These are phyloP conservation scores for carrot (Daucus carota) DNA, from an alignment of 129 eudicot genomes.

Conservation along the genomic window DNA sequence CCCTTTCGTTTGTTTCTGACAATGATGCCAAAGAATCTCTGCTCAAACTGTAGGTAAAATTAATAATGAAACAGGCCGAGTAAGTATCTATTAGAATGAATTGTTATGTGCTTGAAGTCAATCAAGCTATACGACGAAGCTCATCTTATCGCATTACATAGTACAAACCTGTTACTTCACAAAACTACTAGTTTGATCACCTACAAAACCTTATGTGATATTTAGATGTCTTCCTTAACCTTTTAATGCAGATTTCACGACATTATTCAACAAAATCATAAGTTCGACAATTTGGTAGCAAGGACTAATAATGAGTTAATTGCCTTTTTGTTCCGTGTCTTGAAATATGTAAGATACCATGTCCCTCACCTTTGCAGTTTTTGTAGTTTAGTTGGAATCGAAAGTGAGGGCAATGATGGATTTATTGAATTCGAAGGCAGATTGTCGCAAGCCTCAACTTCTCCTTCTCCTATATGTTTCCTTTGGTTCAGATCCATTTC, in stretches of 20 bases:
- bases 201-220: background rate
- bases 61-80: background rate
- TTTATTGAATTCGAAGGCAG: slow-evolving; percentile 26
- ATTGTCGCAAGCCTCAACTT: slow-evolving; percentile 32
- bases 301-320: background rate
- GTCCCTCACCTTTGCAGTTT: slow-evolving; percentile 36
- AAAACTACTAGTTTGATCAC: background rate
- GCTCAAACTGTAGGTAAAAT: background rate
- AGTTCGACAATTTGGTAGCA: background rate
- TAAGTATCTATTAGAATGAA: too few species aligned
- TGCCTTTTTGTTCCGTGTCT: background rate
- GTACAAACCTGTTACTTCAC: background rate
- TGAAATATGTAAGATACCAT: background rate
- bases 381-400: slow-evolving; percentile 31
- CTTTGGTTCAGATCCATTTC: slow-evolving; percentile 35
- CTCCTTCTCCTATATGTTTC: slow-evolving; percentile 19
- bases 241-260: background rate
- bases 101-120: background rate
- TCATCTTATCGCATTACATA: background rate
- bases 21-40: background rate
- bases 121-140: background rate
- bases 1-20: background rate
- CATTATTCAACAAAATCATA: background rate
- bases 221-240: background rate
- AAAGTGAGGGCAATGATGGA: slow-evolving; percentile 22